These are phyloP conservation scores for Euphrasia confusa DNA, from an alignment of 257 asterid genomes.

Conservation along the genomic window DNA sequence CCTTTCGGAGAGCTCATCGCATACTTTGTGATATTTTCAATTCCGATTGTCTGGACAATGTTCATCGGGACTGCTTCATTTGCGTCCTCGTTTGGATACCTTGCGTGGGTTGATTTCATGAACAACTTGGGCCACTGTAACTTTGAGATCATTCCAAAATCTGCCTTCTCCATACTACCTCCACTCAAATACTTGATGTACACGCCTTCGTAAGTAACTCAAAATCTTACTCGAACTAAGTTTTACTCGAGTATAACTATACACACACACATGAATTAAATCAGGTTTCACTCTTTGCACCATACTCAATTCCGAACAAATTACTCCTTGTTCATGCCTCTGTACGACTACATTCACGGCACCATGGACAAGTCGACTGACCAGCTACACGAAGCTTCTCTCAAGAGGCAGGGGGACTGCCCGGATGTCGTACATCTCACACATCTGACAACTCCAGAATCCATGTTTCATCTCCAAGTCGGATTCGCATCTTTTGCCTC, in stretches of 20 bases:
- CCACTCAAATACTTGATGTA: conserved; percentile 58
- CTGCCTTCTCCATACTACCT: conserved; percentile 35
- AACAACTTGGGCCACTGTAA: conserved; percentile 62
- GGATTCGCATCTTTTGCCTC: conserved; percentile 60
- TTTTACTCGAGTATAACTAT: no score
- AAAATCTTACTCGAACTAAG: no score
- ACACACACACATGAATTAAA: no score
- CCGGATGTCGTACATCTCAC: conserved; percentile 51
- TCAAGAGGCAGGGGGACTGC: conserved; percentile 34
- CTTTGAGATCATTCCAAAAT: conserved; percentile 53
- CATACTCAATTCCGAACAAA: conserved; percentile 67
- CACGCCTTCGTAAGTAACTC: conserved; percentile 54
- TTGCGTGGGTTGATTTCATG: conserved; percentile 50
- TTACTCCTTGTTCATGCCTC: conserved; percentile 57
- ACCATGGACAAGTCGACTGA: conserved; percentile 48
- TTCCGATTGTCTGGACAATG: conserved; percentile 35
- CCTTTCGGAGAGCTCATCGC: conserved; percentile 50
- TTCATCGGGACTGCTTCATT: conserved; percentile 32
- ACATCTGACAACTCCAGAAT: conserved; percentile 57
- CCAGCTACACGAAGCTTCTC: conserved; percentile 31
- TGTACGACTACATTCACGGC: conserved; percentile 54
- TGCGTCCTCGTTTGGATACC: conserved; percentile 31
- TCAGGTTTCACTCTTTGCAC: conserved; percentile 62
- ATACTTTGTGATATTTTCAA: conserved; percentile 38
- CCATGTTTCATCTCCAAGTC: conserved; percentile 47